phyloP scores from a whole-genome alignment of 805 yeast species.

The Suhomyces emberorum region DNA sequence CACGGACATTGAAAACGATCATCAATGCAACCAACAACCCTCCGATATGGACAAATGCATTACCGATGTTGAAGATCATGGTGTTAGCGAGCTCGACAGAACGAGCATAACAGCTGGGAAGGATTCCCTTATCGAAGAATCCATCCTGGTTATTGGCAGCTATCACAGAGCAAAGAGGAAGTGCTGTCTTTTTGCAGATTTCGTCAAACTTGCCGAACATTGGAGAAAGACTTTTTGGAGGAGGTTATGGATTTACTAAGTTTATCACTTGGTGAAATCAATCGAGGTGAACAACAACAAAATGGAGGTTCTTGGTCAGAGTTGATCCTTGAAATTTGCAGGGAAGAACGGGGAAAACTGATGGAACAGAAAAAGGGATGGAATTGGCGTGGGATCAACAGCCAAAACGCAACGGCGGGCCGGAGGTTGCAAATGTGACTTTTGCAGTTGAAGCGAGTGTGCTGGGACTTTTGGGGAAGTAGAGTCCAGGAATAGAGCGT shows the following conservation, averaged over 20 bases:
- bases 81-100: constrained; percentile 88
- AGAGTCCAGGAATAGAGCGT: too few relatives aligned
- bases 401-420: background rate
- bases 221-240: constrained; percentile 33
- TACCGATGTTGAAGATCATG: constrained; percentile 83
- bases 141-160: constrained; percentile 43
- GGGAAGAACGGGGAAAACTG: background rate
- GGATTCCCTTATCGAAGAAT: constrained; percentile 52
- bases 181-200: constrained; percentile 64
- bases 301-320: too few relatives aligned
- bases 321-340: background rate
- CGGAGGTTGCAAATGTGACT: background rate
- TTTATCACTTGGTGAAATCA: too few relatives aligned
- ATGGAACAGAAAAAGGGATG: background rate
- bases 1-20: constrained; percentile 71
- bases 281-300: too few relatives aligned
- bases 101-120: constrained; percentile 80
- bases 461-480: too few relatives aligned
- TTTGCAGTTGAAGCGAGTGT: background rate
- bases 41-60: constrained; percentile 80
- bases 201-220: constrained; percentile 61
- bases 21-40: constrained; percentile 62
- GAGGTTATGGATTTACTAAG: too few relatives aligned
- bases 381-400: background rate
- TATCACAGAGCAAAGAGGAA: constrained; percentile 79